These are phyloP conservation scores for Parafenestella ontariensis DNA, from an alignment of 2,329 filamentous ascomycete genomes.

Conservation along the genomic window DNA sequence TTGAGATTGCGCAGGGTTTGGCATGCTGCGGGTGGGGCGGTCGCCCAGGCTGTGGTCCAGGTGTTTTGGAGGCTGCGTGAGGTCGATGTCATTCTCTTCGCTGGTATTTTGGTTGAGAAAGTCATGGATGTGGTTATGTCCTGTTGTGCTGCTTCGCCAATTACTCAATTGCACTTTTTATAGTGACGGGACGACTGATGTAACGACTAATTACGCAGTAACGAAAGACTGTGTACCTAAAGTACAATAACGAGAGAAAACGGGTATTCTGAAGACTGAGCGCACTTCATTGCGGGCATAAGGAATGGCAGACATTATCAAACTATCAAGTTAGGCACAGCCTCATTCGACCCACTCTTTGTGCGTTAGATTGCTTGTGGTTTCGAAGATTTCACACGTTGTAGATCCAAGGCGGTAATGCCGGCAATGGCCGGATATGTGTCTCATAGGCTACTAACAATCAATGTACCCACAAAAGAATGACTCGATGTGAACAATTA, in stretches of 20 bases:
- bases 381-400: constrained; percentile 5
- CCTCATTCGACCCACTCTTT: constrained; percentile 15
- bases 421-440: background rate
- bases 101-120: too few relatives aligned
- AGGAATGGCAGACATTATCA: background rate
- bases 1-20: constrained; percentile 21
- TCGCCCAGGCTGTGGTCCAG: constrained; percentile 25
- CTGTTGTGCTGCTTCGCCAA: too few relatives aligned
- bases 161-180: too few relatives aligned
- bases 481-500: background rate
- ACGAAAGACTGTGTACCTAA: background rate
- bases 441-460: constrained; percentile 3
- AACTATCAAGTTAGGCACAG: constrained; percentile 5
- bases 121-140: too few relatives aligned
- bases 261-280: background rate
- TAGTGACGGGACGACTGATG: too few relatives aligned
- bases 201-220: background rate
- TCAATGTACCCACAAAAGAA: background rate
- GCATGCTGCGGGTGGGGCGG: constrained; percentile 24
- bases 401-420: background rate
- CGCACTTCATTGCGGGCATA: background rate
- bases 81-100: constrained; percentile 19
- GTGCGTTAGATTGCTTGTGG: background rate
- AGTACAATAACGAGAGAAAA: background rate
- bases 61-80: constrained; percentile 20